Base-by-base conservation (phyloP, 495 filamentous ascomycete species). In the Podospora didyma region DNA sequence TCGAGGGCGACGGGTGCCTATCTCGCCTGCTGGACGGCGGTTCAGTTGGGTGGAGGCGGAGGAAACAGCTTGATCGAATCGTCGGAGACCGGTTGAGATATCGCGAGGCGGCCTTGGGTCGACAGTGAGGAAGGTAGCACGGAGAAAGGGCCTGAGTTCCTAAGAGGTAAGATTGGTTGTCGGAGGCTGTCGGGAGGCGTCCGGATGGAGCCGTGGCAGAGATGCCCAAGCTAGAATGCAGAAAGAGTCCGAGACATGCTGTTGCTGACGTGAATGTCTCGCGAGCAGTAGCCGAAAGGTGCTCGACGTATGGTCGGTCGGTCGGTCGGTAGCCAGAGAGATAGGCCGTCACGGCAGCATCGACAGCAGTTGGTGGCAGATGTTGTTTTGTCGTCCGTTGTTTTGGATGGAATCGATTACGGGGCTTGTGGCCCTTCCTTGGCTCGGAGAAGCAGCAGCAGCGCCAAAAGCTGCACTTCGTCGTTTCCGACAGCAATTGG, bases 231-330 rank as follows among this genome's bases (percentile, higher is more conserved):
- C 75, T 75, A 79, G 67, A 73, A 69, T 61, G 60, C 61, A 58
- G 72, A 71, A 66, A 64, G 61, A 68, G 66, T 63, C 72, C 67
- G 74, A 78, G 75, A 78, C 77, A 79, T 70, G 64, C 61, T 79
- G 75, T 64, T 58, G 61, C 66, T 62, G 72, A 68, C 62, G 67
- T 70, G 69, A 62, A 58, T 68, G 64, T 63, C 62, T 64, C 65
- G 58, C 63, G 62, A 57, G 26, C 24, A 14, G 34, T 44, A n/a
- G 50, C 31, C 39, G 34, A 17, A 22, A 54, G 41, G 49, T 44
- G 21, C 20, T 48, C 21, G n/a, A n/a, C n/a, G n/a, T n/a, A n/a
- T n/a, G n/a, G n/a, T n/a, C n/a, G n/a, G n/a, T n/a, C n/a, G n/a
- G n/a, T n/a, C n/a, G n/a, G n/a, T n/a, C n/a, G n/a, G n/a, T n/a